These are phyloP conservation scores for Penicillium steckii DNA, from an alignment of 495 filamentous ascomycete species.

Conservation along the genomic window DNA sequence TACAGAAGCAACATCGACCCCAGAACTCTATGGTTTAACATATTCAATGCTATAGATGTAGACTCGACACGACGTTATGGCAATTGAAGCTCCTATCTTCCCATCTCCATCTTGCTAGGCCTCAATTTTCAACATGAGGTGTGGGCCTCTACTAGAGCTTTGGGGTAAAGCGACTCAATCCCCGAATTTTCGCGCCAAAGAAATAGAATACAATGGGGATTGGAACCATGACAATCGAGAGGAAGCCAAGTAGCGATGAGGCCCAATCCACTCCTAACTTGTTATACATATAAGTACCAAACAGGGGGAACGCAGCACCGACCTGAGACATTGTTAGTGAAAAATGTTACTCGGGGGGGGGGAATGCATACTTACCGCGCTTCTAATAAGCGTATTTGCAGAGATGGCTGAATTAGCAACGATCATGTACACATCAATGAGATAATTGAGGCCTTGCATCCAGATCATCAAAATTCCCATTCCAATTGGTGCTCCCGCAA, in stretches of 20 bases:
- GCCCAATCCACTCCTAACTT: background rate
- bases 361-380: background rate
- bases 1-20: no score
- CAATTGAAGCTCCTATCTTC: background rate
- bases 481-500: background rate
- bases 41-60: no score
- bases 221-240: background rate
- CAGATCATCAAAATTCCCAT: conserved; percentile 4
- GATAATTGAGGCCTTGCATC: conserved; percentile 5
- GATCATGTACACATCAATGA: conserved; percentile 6
- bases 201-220: background rate
- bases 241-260: background rate
- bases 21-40: no score
- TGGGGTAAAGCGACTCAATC: background rate
- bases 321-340: background rate
- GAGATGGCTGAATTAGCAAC: conserved; percentile 5
- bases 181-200: background rate
- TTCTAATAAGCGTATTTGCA: conserved; percentile 1
- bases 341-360: background rate
- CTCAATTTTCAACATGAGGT: background rate
- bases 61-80: no score
- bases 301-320: background rate
- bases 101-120: background rate
- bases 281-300: background rate
- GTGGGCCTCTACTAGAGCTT: background rate